phyloP scores from a whole-genome alignment of 352 stramenopile species.

The Hyphochytrium catenoides region DNA sequence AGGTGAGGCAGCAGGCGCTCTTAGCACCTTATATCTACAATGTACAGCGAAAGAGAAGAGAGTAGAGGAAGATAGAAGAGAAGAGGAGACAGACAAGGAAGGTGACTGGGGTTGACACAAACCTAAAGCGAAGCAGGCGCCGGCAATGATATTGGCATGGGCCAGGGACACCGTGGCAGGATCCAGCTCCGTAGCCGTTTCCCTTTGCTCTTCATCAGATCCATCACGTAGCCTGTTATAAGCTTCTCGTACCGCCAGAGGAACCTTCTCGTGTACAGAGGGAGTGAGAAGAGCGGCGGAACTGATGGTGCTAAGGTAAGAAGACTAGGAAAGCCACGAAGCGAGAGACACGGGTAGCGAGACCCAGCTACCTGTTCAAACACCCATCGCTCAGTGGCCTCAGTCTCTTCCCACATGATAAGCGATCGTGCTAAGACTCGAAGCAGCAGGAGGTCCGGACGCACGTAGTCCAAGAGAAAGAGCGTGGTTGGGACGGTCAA shows the following conservation, averaged over 20 bases:
- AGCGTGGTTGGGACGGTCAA: conserved; percentile 79
- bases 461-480: conserved; percentile 81
- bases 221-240: conserved; percentile 15
- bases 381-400: conserved; percentile 68
- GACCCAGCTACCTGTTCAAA: conserved; percentile 33
- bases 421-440: conserved; percentile 77
- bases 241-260: conserved; percentile 20
- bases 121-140: conserved; percentile 84
- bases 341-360: background rate
- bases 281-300: conserved; percentile 2
- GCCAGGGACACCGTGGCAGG: conserved; percentile 71
- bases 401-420: conserved; percentile 82
- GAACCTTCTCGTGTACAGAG: conserved; percentile 16
- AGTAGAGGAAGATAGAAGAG: too few species aligned
- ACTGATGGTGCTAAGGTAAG: conserved; percentile 4
- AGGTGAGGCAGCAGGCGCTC: too few species aligned
- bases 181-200: conserved; percentile 22
- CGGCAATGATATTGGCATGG: conserved; percentile 78
- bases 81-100: too few species aligned
- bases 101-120: too few species aligned
- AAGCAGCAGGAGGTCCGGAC: conserved; percentile 83
- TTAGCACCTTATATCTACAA: too few species aligned
- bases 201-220: conserved; percentile 1
- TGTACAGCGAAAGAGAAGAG: too few species aligned
- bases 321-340: conserved; percentile 11